Percentiles rank a stretch among this genome's conserved stretches.
Evolutionary conservation across 345 rosid genomes (phyloP).

Genomic region (Citrus sinensis): DVS_A1.0 CM039163.1:8651001-8651500

Average conservation of each 20-base stretch:
- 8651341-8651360: neutral
- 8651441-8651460: neutral
- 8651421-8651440: neutral
- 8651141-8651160: neutral
- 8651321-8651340: neutral
- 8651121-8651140: neutral
- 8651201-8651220: neutral
- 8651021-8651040: neutral
- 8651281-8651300: neutral
- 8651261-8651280: neutral
- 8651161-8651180: neutral
- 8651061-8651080: neutral
- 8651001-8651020: neutral
- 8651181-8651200: conserved; percentile 2
- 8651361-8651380: neutral
- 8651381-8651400: neutral
- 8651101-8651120: neutral
- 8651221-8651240: neutral
- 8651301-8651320: neutral
- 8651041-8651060: neutral
- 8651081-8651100: neutral
- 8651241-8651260: neutral
- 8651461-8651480: neutral
- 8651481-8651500: neutral
- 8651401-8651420: neutral